These are phyloP conservation scores for Silene uniflora DNA, from an alignment of 148 eudicot species.

Conservation along the genomic window DNA sequence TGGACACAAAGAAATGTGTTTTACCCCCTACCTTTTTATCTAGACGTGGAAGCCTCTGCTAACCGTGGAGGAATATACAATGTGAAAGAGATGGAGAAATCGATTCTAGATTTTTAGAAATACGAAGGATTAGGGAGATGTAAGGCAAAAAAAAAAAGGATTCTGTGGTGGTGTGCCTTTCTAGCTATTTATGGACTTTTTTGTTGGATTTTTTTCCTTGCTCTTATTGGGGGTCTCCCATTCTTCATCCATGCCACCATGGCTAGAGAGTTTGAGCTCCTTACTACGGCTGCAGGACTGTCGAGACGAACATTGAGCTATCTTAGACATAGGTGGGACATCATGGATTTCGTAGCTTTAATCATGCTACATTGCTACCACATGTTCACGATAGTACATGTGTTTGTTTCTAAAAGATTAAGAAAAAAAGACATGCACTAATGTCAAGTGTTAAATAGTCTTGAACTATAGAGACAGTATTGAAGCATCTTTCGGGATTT, in stretches of 20 bases:
- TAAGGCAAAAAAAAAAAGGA: background rate
- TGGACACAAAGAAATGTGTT: too few species aligned
- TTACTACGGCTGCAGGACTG: background rate
- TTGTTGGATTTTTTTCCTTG: background rate
- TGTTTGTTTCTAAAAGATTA: too few species aligned
- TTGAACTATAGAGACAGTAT: conserved; percentile 1
- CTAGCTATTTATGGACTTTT: background rate
- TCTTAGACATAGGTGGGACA: too few species aligned
- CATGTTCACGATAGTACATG: too few species aligned
- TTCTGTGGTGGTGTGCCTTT: background rate
- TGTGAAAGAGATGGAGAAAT: too few species aligned
- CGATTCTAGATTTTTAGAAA: background rate
- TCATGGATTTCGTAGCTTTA: too few species aligned
- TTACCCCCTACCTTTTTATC: too few species aligned
- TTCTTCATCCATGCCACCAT: background rate
- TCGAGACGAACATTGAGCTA: too few species aligned
- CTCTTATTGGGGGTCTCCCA: background rate
- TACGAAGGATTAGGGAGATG: background rate
- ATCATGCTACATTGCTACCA: too few species aligned
- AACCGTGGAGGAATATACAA: too few species aligned
- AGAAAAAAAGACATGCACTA: too few species aligned
- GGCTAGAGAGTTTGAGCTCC: background rate
- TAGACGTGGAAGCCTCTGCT: too few species aligned
- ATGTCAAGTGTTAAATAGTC: background rate
- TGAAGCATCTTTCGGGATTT: background rate